phyloP scores from a whole-genome alignment of 2,329 filamentous ascomycete species.

The Penicillium sp. region DNA sequence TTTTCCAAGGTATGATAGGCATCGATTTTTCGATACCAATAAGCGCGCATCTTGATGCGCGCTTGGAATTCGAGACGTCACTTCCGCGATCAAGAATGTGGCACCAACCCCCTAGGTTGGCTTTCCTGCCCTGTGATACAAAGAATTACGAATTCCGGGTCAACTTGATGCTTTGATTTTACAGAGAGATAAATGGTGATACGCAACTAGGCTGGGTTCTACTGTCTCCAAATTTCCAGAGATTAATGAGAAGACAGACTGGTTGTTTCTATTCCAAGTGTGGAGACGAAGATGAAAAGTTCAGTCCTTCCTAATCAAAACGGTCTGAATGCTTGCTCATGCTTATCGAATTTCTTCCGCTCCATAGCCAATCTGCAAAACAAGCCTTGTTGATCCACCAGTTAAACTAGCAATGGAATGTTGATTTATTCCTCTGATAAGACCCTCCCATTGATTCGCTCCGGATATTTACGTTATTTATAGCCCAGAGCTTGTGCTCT shows the following conservation, averaged over 20 bases:
- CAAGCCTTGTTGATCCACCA: not conserved
- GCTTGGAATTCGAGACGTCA: conserved; percentile 18
- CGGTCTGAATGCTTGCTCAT: too few species aligned
- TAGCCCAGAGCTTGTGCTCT: not conserved
- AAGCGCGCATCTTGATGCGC: conserved; percentile 12
- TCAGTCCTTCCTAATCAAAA: not conserved
- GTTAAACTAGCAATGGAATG: conserved; percentile 22
- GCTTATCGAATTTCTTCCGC: too few species aligned
- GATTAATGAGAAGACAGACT: not conserved
- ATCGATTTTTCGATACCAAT: not conserved
- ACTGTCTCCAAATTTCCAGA: not conserved
- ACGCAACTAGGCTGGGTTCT: not conserved
- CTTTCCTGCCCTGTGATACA: not conserved
- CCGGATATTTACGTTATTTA: not conserved
- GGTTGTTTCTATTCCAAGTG: not conserved
- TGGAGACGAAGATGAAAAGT: not conserved
- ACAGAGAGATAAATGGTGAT: not conserved
- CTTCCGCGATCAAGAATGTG: conserved; percentile 18
- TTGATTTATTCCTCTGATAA: conserved; percentile 15
- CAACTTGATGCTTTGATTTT: not conserved
- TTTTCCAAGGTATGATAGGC: conserved; percentile 4
- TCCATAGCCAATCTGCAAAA: not conserved
- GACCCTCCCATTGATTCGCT: not conserved
- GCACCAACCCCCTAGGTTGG: conserved; percentile 19
- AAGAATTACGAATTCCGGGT: not conserved